Conservation (phyloP, 1,139 yeast genomes). For the Suhomyces kunorum region DNA sequence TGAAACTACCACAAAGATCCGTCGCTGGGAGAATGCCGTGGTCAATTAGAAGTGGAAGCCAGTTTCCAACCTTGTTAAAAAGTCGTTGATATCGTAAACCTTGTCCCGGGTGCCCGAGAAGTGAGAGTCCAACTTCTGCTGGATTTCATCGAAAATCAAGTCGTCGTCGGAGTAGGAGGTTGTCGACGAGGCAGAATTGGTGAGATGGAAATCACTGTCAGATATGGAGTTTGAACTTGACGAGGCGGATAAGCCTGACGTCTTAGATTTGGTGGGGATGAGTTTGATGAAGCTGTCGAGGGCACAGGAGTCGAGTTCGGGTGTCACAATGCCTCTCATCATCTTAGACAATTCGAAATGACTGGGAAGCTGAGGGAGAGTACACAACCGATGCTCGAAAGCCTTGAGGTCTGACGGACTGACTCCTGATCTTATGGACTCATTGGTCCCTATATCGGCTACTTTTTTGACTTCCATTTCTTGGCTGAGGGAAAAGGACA, state of each 20-base stretch:
- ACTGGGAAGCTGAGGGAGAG: constrained; percentile 1
- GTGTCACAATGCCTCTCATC: constrained; percentile 14
- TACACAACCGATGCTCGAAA: constrained; percentile 6
- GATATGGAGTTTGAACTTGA: constrained; percentile 12
- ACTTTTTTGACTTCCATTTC: constrained; percentile 4
- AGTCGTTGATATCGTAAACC: constrained; percentile 30
- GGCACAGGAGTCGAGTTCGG: constrained; percentile 9
- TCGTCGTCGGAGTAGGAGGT: constrained; percentile 16
- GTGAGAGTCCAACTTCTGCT: constrained; percentile 25
- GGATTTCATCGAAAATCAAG: constrained; percentile 29
- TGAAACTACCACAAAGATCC: neutral
- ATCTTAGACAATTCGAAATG: constrained; percentile 18
- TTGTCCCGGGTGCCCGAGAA: constrained; percentile 26
- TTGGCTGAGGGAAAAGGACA: neutral
- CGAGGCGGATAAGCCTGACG: constrained; percentile 6
- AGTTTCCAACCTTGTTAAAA: constrained; percentile 25
- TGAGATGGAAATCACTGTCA: constrained; percentile 16
- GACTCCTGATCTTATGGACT: neutral
- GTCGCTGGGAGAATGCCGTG: too few species aligned
- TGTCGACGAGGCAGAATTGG: constrained; percentile 8
- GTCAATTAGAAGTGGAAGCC: constrained; percentile 24
- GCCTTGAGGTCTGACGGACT: constrained; percentile 2
- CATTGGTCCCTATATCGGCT: neutral
- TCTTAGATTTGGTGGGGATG: constrained; percentile 15
- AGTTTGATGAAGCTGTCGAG: constrained; percentile 18